A percentile compares a stretch with the other conserved stretches of the same genome.
Conservation (phyloP, 352 stramenopile species). For the Globisporangium spiculum region DNA sequence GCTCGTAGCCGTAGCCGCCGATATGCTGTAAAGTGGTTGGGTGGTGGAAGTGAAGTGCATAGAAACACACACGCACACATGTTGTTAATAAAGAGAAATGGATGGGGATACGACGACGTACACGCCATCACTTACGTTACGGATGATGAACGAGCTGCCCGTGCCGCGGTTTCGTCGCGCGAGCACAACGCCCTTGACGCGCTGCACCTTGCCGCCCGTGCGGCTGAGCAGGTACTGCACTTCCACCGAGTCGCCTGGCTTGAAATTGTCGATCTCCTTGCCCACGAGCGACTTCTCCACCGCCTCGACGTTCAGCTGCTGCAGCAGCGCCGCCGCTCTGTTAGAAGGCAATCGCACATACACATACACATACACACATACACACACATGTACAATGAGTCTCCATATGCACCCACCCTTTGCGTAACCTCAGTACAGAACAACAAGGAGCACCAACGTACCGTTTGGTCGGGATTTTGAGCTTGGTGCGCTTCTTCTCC, state of each 20-base stretch:
- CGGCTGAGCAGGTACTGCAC: slow-evolving; percentile 82
- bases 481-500: slow-evolving; percentile 56
- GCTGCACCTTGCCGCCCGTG: slow-evolving; percentile 64
- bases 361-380: neutral
- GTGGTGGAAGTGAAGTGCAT: neutral
- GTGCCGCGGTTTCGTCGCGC: slow-evolving; percentile 78
- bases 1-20: slow-evolving; percentile 82
- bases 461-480: slow-evolving; percentile 80
- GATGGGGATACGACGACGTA: neutral
- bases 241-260: slow-evolving; percentile 75
- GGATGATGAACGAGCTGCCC: slow-evolving; percentile 82
- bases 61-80: neutral
- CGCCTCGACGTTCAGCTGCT: slow-evolving; percentile 63
- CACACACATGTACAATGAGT: neutral
- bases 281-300: slow-evolving; percentile 56
- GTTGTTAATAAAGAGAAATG: neutral
- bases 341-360: neutral
- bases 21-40: slow-evolving; percentile 46
- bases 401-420: neutral
- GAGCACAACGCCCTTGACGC: slow-evolving; percentile 80
- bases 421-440: too few relatives aligned
- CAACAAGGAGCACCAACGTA: slow-evolving; percentile 11
- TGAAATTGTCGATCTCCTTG: slow-evolving; percentile 73
- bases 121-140: slow-evolving; percentile 55
- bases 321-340: slow-evolving; percentile 61